Conservation (phyloP, 805 yeast species). For the Schwanniomyces occidentalis region DNA sequence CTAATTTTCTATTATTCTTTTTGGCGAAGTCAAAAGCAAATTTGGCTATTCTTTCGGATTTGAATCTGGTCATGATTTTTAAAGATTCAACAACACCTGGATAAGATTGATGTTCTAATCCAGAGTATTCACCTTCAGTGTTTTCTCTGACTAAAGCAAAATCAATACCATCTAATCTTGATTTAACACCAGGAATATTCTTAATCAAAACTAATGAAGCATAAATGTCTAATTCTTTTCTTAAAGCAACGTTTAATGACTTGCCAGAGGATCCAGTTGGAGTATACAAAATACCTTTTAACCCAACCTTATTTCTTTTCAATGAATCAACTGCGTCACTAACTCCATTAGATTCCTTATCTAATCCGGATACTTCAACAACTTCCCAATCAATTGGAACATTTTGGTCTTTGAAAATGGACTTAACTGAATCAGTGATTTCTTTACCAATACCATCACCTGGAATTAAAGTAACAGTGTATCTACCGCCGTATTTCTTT, state of each 20-base stretch:
- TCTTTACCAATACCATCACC: constrained; percentile 99
- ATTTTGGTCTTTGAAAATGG: constrained; percentile 81
- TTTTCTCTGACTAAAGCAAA: constrained; percentile 96
- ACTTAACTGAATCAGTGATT: constrained; percentile 89
- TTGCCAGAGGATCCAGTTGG: constrained; percentile 76
- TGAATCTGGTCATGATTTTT: constrained; percentile 90
- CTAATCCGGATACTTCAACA: constrained; percentile 46
- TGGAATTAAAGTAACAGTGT: constrained; percentile 91
- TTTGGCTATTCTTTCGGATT: constrained; percentile 96
- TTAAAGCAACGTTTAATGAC: constrained; percentile 91
- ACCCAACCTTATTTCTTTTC: constrained; percentile 94
- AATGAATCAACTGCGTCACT: constrained; percentile 85
- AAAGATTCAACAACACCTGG: constrained; percentile 97
- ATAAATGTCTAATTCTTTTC: constrained; percentile 93
- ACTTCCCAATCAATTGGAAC: constrained; percentile 94
- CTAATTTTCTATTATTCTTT: constrained; percentile 87
- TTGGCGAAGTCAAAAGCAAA: constrained; percentile 95
- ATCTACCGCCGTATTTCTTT: constrained; percentile 92
- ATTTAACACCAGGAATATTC: constrained; percentile 90
- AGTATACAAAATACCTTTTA: constrained; percentile 94
- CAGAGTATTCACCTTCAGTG: constrained; percentile 99
- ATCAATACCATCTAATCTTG: constrained; percentile 86
- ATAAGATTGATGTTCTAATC: constrained; percentile 95
- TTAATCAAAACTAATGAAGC: constrained; percentile 94
- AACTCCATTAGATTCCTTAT: constrained; percentile 66